phyloP scores from a whole-genome alignment of 2,329 filamentous ascomycete species.

The Xylaria digitata region DNA sequence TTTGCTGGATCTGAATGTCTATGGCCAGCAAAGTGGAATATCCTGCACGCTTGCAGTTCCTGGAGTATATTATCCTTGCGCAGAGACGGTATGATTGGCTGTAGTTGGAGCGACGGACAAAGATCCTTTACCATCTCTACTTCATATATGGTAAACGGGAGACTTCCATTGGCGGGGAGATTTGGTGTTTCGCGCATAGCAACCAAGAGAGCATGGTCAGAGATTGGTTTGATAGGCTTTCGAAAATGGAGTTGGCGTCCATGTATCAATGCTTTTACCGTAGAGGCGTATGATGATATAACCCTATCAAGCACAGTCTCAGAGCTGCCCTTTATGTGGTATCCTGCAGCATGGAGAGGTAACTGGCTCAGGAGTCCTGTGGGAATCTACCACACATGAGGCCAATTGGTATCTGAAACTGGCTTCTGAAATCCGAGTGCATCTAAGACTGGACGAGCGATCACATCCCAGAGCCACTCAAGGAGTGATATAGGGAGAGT shows the following conservation, averaged over 20 bases:
- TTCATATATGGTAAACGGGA: not conserved
- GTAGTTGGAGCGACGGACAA: not conserved
- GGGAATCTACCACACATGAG: conserved; percentile 52
- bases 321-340: too few species aligned
- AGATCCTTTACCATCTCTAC: not conserved
- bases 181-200: conserved; percentile 2
- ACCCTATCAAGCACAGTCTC: too few species aligned
- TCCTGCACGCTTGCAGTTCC: conserved; percentile 44
- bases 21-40: conserved; percentile 57
- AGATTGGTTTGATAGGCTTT: conserved; percentile 38
- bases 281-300: too few species aligned
- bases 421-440: not conserved
- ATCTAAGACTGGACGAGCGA: not conserved
- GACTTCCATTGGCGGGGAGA: not conserved
- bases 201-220: conserved; percentile 15
- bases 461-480: not conserved
- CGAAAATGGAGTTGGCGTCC: too few species aligned
- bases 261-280: too few species aligned
- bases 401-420: conserved; percentile 30
- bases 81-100: not conserved
- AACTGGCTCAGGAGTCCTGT: conserved; percentile 48
- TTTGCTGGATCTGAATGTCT: conserved; percentile 45
- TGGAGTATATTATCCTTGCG: conserved; percentile 43
- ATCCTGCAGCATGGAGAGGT: conserved; percentile 52
- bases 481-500: not conserved